Evolutionary conservation across 441 rosid species (phyloP), one percentile per base, ranked within the genome.

Genomic region (Metrosideros polymorpha): DNA sequence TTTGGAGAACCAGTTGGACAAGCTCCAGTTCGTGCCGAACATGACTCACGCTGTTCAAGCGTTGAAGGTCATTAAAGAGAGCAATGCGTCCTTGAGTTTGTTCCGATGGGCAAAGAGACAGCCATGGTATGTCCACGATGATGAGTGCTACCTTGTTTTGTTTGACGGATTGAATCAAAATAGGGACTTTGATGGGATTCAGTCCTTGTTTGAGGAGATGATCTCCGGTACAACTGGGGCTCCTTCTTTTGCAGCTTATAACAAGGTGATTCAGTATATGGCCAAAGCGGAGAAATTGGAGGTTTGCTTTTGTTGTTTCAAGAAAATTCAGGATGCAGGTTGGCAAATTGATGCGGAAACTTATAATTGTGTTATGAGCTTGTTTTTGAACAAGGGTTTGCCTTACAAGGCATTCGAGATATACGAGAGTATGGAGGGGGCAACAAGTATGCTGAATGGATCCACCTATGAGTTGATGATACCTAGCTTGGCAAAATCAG

Each of bases 351-450:
- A 94, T 87, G 91, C 95, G 0, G 91, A 91, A 86, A 93, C 99
- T 1, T 95, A 96, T 86, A 96, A 97, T 91, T 91, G 91, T 22
- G 96, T 97, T 27, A 95, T 97, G 90, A 91, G 92, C 57, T 90
- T 95, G 93, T 97, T 97, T 90, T 86, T 95, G 90, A 92, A 93
- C 88, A 96, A 93, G 94, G 98, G 98, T 25, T 86, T 97, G 89
- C 99, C 99, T n/a, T 97, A 95, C 76, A 97, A 97, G 91, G 98
- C 99, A 1, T 97, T 97, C 88, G 99, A 96, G 98, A 95, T 97
- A 82, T 97, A 96, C 9, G 98, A 95, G 92, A 94, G 94, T 91
- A 95, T 97, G 99, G 96, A 93, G 89, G 92, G 90, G 32, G 92
- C 94, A 18, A 90, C 90, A 79, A 92, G 93, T 91, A 91, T 91